These are phyloP conservation scores for Trichoderma orchidacearum DNA, from an alignment of 495 filamentous ascomycete genomes.

Conservation along the genomic window DNA sequence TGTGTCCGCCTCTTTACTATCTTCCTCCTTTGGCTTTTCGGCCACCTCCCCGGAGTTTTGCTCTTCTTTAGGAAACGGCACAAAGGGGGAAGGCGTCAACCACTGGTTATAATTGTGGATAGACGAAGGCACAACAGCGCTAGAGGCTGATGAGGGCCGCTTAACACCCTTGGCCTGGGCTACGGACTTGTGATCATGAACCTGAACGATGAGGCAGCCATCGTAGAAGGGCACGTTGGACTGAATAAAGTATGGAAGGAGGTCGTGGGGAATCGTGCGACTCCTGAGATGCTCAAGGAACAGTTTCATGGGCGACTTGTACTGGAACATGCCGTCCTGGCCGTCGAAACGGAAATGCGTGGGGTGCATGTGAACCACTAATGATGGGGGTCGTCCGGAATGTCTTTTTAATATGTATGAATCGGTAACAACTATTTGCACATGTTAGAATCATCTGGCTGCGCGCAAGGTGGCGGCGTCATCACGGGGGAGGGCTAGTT, in stretches of 20 bases:
- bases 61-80: conserved; percentile 60
- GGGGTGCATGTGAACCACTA: conserved; percentile 74
- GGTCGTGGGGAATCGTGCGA: conserved; percentile 37
- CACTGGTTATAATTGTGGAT: conserved; percentile 83
- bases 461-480: too few species aligned
- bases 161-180: conserved; percentile 44
- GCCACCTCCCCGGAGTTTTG: conserved; percentile 14
- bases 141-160: conserved; percentile 39
- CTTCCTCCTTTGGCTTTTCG: conserved; percentile 19
- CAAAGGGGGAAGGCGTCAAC: conserved; percentile 76
- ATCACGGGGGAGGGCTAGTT: too few species aligned
- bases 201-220: conserved; percentile 84
- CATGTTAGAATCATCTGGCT: not conserved
- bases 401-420: conserved; percentile 40
- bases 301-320: conserved; percentile 79
- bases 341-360: conserved; percentile 87
- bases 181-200: conserved; percentile 68
- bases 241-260: conserved; percentile 45
- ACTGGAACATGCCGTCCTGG: conserved; percentile 82
- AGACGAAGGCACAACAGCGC: conserved; percentile 54
- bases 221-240: conserved; percentile 78
- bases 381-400: conserved; percentile 45
- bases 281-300: conserved; percentile 56
- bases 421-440: conserved; percentile 45
- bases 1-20: conserved; percentile 19